Base-by-base conservation (phyloP, 225 moss, liverwort and hornwort genomes). In the Bryoerythrophyllum caledonicum region DNA sequence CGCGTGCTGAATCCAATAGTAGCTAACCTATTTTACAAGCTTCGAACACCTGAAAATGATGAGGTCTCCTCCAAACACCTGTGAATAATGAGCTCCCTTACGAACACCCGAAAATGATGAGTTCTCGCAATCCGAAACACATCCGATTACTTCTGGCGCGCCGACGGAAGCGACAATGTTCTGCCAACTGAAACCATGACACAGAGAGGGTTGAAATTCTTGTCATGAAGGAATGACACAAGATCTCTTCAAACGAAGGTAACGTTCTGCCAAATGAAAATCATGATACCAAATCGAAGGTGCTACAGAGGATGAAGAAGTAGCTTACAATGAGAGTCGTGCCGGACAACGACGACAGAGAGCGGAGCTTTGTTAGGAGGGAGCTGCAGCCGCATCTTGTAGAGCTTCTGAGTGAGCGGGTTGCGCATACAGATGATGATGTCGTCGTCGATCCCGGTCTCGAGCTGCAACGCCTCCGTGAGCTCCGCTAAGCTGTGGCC, bases 351-450 rank as follows among this genome's bases (percentile, higher is more conserved):
- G 26, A 90, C 87, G 20, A 90, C 38, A 13, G 85, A 81, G 77
- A 90, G 65, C 10, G 90, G 90, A 19, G 87, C 87, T 71, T 85
- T 87, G 65, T 84, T 87, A 8, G 90, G 90, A 0, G 90, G 90
- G 15, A 90, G 83, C 68, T 82, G 87, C 41, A 90, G 73, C 10
- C 85, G 85, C 87, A 90, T 85, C 49, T 78, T 88, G 72, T 85
- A 83, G 21, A 90, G 37, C 60, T 87, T 83, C 13, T 73, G 60
- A 28, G 76, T 78, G 53, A 79, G 63, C 7, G 90, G 84, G 60
- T 87, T 79, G 46, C 83, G 81, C 76, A 82, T 82, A 63, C 90
- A 90, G 58, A 90, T 52, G 15, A 87, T 60, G 28, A 90, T 65
- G 17, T 87, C 73, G 0, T 90, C 90, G 15, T 87, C 77, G 21